phyloP scores from a whole-genome alignment of 1,139 yeast species.

The Saccharomyces uvarum region DNA sequence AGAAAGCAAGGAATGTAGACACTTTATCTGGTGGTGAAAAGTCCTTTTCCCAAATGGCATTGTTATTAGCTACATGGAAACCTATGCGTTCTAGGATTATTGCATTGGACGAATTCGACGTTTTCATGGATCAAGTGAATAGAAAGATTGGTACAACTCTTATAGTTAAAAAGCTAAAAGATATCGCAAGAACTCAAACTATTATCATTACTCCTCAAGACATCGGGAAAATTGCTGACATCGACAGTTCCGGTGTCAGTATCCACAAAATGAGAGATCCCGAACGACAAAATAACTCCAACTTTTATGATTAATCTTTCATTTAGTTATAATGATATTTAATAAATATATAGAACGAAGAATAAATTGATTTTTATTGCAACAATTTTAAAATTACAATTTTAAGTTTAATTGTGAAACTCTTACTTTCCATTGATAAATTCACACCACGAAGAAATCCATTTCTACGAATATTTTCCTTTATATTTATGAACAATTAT shows the following conservation, averaged over 20 bases:
- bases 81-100: conserved; percentile 81
- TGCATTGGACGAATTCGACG: conserved; percentile 95
- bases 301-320: conserved; percentile 8
- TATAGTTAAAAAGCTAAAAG: conserved; percentile 59
- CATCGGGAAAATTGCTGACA: conserved; percentile 66
- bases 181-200: conserved; percentile 61
- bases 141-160: conserved; percentile 72
- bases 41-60: conserved; percentile 84
- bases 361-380: not conserved
- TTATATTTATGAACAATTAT: not conserved
- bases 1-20: conserved; percentile 59
- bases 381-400: not conserved
- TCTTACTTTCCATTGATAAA: conserved; percentile 44
- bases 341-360: not conserved
- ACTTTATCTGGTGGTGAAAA: conserved; percentile 96
- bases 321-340: not conserved
- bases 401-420: conserved; percentile 15
- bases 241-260: conserved; percentile 51
- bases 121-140: conserved; percentile 92
- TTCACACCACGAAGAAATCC: conserved; percentile 67
- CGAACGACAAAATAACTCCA: conserved; percentile 28
- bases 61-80: conserved; percentile 85
- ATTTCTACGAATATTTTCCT: conserved; percentile 21
- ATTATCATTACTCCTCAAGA: conserved; percentile 94
- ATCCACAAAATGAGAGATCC: conserved; percentile 59